Percentiles rank a stretch among this genome's conserved stretches.
These are phyloP conservation scores for Bimuria novae-zelandiae DNA, from an alignment of 2,329 filamentous ascomycete genomes.

Conservation along the genomic window DNA sequence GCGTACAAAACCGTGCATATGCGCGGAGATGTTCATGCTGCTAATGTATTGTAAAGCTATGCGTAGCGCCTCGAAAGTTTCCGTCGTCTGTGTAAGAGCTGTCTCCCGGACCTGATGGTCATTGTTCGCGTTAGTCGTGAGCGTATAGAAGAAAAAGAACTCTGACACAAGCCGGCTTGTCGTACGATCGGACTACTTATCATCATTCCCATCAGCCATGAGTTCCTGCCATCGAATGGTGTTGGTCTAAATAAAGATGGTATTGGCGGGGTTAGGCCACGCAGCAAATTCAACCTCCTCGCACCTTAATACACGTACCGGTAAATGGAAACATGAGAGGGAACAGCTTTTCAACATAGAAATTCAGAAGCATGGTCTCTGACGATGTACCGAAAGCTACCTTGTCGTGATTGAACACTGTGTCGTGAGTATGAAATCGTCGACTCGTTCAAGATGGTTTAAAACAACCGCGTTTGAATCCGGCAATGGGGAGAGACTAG, in stretches of 20 bases:
- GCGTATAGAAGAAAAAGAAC: conserved; percentile 58
- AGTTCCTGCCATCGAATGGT: conserved; percentile 59
- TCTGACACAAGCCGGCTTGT: conserved; percentile 46
- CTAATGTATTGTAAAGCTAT: conserved; percentile 12
- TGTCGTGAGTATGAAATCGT: not conserved
- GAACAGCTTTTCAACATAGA: conserved; percentile 66
- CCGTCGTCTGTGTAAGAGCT: conserved; percentile 13
- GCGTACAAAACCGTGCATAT: conserved; percentile 19
- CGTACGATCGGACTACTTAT: conserved; percentile 53
- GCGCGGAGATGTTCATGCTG: conserved; percentile 7
- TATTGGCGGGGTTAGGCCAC: not conserved
- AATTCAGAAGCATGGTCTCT: conserved; percentile 45
- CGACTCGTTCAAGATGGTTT: not conserved
- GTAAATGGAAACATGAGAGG: conserved; percentile 68
- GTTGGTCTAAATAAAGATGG: not conserved
- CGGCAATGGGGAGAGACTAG: not conserved
- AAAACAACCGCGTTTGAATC: not conserved
- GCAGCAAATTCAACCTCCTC: not conserved
- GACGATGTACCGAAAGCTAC: not conserved
- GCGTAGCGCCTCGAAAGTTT: conserved; percentile 13
- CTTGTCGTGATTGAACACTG: not conserved
- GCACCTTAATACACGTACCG: conserved; percentile 27
- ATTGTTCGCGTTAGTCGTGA: conserved; percentile 7
- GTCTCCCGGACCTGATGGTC: conserved; percentile 6
- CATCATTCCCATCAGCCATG: conserved; percentile 64